phyloP scores from a whole-genome alignment of 306 rosid genomes.

The Cajanus cajan region DNA sequence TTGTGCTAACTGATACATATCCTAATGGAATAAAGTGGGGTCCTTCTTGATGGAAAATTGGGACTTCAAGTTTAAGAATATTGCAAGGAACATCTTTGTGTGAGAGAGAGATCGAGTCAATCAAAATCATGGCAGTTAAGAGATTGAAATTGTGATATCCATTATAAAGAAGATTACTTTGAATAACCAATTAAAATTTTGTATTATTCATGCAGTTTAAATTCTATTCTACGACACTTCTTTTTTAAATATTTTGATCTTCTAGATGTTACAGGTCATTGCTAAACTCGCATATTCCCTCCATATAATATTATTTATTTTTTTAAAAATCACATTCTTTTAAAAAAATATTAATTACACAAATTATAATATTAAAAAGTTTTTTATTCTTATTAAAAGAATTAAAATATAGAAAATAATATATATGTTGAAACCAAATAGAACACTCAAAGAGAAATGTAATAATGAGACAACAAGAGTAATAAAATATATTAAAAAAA shows the following conservation, averaged over 20 bases:
- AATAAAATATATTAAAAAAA: not conserved
- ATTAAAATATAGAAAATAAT: not conserved
- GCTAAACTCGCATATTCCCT: conserved; percentile 14
- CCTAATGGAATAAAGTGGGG: conserved; percentile 21
- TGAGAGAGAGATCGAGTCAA: not conserved
- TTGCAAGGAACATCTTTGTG: conserved; percentile 25
- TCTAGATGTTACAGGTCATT: conserved; percentile 38
- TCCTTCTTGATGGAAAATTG: conserved; percentile 24
- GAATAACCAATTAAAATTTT: not conserved
- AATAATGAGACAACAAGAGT: not conserved
- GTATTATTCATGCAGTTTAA: conserved; percentile 19
- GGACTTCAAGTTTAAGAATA: not conserved
- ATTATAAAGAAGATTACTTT: conserved; percentile 17
- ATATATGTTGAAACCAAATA: not conserved
- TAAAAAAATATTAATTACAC: not conserved
- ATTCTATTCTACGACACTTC: conserved; percentile 32
- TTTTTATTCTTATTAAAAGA: not conserved
- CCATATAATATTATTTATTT: not conserved
- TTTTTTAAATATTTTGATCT: not conserved
- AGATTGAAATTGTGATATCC: conserved; percentile 23
- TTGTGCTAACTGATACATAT: not conserved
- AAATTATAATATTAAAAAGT: not conserved
- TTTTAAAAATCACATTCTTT: too few relatives aligned
- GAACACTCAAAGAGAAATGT: not conserved
- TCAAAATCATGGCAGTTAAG: conserved; percentile 39